Conservation (phyloP, 768 basidiomycete genomes). For the Lactarius sp. region DNA sequence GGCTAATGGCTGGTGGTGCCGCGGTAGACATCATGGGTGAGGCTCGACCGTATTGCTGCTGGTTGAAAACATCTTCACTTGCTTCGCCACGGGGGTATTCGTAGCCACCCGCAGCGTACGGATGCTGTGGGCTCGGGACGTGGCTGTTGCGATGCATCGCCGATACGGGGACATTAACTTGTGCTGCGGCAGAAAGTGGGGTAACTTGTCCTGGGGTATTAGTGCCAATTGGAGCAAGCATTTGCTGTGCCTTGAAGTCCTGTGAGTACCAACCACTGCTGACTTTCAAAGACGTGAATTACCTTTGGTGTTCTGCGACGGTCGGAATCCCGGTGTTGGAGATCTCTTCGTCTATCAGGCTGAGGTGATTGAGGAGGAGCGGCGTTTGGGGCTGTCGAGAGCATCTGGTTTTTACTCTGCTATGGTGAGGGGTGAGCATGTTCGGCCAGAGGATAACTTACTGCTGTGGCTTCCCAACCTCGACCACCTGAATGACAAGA, state of each 20-base stretch:
- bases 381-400: slow-evolving; percentile 59
- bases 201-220: slow-evolving; percentile 53
- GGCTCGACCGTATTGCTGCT: slow-evolving; percentile 66
- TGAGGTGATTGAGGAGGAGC: slow-evolving; percentile 39
- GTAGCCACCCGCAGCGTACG: slow-evolving; percentile 66
- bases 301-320: slow-evolving; percentile 58
- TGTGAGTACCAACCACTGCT: slow-evolving; percentile 70
- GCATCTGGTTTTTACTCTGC: slow-evolving; percentile 60
- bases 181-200: slow-evolving; percentile 70
- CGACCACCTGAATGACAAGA: slow-evolving; percentile 56
- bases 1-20: slow-evolving; percentile 67
- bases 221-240: slow-evolving; percentile 50
- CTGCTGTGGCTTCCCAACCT: slow-evolving; percentile 87
- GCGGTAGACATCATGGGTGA: slow-evolving; percentile 79
- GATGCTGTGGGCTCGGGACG: slow-evolving; percentile 50
- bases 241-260: slow-evolving; percentile 56
- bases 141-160: slow-evolving; percentile 41
- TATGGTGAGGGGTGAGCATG: neutral
- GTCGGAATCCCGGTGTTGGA: slow-evolving; percentile 51
- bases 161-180: slow-evolving; percentile 65
- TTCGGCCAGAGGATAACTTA: slow-evolving; percentile 35
- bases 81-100: slow-evolving; percentile 42
- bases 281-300: slow-evolving; percentile 69
- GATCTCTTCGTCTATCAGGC: slow-evolving; percentile 54
- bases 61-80: slow-evolving; percentile 56